Evolutionary conservation across 2,329 filamentous ascomycete genomes (phyloP).

Genomic region (Penicillium hesseltinei): DNA sequence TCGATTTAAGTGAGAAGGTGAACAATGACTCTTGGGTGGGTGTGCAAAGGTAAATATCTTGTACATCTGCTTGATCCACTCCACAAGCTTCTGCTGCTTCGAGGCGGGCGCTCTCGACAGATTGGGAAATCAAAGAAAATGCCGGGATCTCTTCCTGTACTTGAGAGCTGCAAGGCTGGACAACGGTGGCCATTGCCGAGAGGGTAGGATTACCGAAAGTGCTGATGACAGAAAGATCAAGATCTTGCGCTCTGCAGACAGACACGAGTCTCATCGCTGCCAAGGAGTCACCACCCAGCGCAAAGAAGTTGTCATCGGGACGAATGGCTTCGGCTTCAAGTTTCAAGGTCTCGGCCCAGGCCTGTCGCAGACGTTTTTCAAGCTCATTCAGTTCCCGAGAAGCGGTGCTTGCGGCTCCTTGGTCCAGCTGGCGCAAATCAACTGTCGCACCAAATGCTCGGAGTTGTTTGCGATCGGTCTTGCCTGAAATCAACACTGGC

Average conservation of each 20-base stretch:
- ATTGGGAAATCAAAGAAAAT: conserved; percentile 36
- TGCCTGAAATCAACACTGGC: conserved; percentile 46
- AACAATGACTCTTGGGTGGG: conserved; percentile 45
- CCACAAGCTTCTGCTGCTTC: conserved; percentile 42
- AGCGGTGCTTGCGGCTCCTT: conserved; percentile 14
- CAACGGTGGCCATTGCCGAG: conserved; percentile 44
- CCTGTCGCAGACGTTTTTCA: conserved; percentile 33
- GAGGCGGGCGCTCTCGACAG: conserved; percentile 30
- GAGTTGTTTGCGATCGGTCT: conserved; percentile 44
- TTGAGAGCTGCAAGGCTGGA: conserved; percentile 29
- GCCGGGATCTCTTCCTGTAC: conserved; percentile 25
- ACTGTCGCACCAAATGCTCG: conserved; percentile 35
- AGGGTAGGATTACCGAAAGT: conserved; percentile 37
- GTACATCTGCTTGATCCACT: conserved; percentile 26
- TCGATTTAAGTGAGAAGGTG: conserved; percentile 46
- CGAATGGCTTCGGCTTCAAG: conserved; percentile 36
- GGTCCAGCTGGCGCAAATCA: conserved; percentile 33
- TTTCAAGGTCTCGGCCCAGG: conserved; percentile 36
- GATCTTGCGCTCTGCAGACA: conserved; percentile 29
- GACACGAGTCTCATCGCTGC: conserved; percentile 37
- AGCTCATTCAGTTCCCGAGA: conserved; percentile 31
- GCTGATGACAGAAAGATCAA: conserved; percentile 37
- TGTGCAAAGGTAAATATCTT: conserved; percentile 45
- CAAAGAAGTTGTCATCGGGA: conserved; percentile 39
- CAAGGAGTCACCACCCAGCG: conserved; percentile 36